Evolutionary conservation across 768 basidiomycete species (phyloP).

Genomic region (Cytidiella melzeri): DNA sequence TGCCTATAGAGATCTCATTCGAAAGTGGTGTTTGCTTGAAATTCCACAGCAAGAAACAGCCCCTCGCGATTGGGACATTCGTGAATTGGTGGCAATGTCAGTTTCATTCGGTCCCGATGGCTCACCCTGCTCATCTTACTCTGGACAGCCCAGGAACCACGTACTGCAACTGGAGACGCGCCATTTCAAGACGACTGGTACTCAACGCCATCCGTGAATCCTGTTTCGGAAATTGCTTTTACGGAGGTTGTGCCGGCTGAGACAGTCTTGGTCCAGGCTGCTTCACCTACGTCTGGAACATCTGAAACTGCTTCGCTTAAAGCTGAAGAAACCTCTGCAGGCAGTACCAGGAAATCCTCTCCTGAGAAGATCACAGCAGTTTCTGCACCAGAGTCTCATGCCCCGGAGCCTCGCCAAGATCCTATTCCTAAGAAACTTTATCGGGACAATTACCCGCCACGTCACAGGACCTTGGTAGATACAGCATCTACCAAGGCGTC

Average conservation of each 20-base stretch:
- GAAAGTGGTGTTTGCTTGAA: constrained; percentile 37
- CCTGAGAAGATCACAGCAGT: background rate
- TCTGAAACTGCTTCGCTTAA: background rate
- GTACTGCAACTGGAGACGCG: constrained; percentile 9
- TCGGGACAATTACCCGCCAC: too few relatives aligned
- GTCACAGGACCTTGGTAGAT: too few relatives aligned
- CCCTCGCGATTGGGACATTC: constrained; percentile 20
- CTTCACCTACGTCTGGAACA: background rate
- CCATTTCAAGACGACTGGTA: constrained; percentile 26
- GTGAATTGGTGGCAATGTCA: constrained; percentile 39
- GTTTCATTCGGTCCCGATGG: constrained; percentile 10
- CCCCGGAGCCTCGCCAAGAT: background rate
- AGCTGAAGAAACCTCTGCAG: background rate
- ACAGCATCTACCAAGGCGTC: too few relatives aligned
- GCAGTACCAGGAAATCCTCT: background rate
- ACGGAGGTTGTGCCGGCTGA: background rate
- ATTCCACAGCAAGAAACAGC: constrained; percentile 24
- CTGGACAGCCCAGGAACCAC: background rate
- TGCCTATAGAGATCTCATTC: constrained; percentile 39
- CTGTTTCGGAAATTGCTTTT: background rate
- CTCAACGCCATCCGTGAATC: constrained; percentile 17
- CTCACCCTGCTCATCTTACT: background rate
- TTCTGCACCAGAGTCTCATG: background rate
- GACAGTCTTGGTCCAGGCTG: background rate
- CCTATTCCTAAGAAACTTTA: background rate